Conservation (phyloP, 495 filamentous ascomycete species). For the Diplogelasinospora grovesii region DNA sequence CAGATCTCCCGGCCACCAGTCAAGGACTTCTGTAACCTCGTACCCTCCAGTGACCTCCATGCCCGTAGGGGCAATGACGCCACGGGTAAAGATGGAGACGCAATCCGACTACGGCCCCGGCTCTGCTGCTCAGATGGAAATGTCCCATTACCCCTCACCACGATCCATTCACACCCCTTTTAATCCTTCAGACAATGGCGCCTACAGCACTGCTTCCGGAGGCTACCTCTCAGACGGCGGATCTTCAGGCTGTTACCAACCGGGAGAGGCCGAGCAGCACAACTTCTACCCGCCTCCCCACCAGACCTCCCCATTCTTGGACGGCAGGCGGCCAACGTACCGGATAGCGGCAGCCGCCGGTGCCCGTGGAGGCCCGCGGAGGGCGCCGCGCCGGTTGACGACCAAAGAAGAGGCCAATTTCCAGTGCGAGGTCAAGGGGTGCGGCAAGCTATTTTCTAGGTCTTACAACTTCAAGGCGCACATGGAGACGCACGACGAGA, state of each 20-base stretch:
- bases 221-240: slow-evolving; percentile 45
- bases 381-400: slow-evolving; percentile 52
- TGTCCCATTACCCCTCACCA: slow-evolving; percentile 44
- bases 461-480: slow-evolving; percentile 90
- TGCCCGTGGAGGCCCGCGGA: slow-evolving; percentile 37
- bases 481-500: slow-evolving; percentile 82
- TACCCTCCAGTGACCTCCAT: slow-evolving; percentile 32
- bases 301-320: slow-evolving; percentile 21
- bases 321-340: slow-evolving; percentile 30
- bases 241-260: slow-evolving; percentile 38
- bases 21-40: slow-evolving; percentile 28
- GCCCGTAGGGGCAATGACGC: slow-evolving; percentile 29
- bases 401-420: slow-evolving; percentile 71
- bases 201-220: slow-evolving; percentile 32
- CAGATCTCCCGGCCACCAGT: slow-evolving; percentile 33
- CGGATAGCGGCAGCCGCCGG: too few relatives aligned
- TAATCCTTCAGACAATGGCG: slow-evolving; percentile 29
- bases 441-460: slow-evolving; percentile 74
- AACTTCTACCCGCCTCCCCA: slow-evolving; percentile 31
- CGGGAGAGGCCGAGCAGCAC: slow-evolving; percentile 32
- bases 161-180: slow-evolving; percentile 35
- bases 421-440: slow-evolving; percentile 61
- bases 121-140: too few relatives aligned
- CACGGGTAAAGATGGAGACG: slow-evolving; percentile 47
- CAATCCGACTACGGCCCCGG: slow-evolving; percentile 31